Evolutionary conservation across 2,329 filamentous ascomycete species (phyloP).

Genomic region (Exophiala calicioides): DNA sequence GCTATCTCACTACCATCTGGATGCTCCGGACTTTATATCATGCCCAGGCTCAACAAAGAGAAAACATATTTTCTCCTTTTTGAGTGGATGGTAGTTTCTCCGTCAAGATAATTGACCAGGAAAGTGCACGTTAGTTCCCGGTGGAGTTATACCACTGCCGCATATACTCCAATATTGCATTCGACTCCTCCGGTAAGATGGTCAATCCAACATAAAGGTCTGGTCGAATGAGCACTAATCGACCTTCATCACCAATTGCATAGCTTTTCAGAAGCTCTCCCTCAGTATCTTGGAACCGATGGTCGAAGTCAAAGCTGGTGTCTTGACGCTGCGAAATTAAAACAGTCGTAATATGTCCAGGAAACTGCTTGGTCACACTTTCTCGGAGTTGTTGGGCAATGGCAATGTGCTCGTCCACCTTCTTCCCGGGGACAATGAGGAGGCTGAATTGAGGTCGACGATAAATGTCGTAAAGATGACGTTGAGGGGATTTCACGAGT

Average conservation of each 20-base stretch:
- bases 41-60: no score
- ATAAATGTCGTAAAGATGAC: constrained; percentile 2
- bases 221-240: neutral
- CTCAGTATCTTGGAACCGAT: neutral
- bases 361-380: neutral
- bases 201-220: constrained; percentile 5
- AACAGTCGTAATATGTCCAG: neutral
- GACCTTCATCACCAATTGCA: constrained; percentile 2
- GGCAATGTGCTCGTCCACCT: neutral
- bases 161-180: neutral
- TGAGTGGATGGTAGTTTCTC: no score
- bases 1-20: no score
- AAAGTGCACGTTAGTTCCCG: no score
- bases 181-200: neutral
- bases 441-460: constrained; percentile 3
- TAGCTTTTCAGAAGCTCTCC: neutral
- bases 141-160: constrained; percentile 7
- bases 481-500: constrained; percentile 1
- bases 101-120: no score
- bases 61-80: no score
- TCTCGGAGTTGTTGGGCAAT: no score
- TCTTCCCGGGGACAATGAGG: constrained; percentile 1
- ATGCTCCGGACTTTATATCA: no score
- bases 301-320: constrained; percentile 1
- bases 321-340: neutral